Conservation (phyloP, 2,329 filamentous ascomycete genomes). For the Aspergillus fijiensis region DNA sequence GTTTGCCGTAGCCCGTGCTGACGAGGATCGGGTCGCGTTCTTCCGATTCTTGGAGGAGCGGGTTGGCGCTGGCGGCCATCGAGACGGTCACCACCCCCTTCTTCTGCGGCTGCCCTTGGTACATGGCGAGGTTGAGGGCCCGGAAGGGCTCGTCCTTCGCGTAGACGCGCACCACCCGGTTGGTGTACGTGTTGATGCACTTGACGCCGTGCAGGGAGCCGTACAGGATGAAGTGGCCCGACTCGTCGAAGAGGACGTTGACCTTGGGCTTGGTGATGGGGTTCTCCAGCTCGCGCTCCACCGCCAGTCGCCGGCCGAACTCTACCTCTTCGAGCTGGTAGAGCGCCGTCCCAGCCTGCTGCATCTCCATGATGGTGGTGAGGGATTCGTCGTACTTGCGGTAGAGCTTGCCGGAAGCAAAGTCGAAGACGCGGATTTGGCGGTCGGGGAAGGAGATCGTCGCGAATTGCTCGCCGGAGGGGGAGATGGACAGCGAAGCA, state of each 20-base stretch:
- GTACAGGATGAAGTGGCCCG: constrained; percentile 90
- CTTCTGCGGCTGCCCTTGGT: constrained; percentile 93
- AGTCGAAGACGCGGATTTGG: constrained; percentile 91
- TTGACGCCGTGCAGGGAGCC: constrained; percentile 91
- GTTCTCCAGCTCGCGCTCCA: constrained; percentile 82
- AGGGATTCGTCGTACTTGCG: constrained; percentile 95
- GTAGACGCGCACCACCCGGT: constrained; percentile 85
- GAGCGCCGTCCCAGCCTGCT: constrained; percentile 82
- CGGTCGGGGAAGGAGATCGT: constrained; percentile 90
- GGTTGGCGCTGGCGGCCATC: constrained; percentile 95
- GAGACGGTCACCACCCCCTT: constrained; percentile 91
- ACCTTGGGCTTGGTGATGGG: constrained; percentile 65
- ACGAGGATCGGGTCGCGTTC: constrained; percentile 85
- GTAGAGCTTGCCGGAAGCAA: constrained; percentile 80
- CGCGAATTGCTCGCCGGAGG: constrained; percentile 80
- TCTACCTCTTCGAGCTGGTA: constrained; percentile 86
- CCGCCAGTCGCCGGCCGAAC: constrained; percentile 81
- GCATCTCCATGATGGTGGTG: constrained; percentile 85
- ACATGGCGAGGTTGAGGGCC: constrained; percentile 77
- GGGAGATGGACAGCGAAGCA: constrained; percentile 78
- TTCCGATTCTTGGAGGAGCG: constrained; percentile 88
- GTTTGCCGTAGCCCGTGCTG: constrained; percentile 78
- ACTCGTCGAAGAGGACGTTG: constrained; percentile 94
- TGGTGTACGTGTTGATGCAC: constrained; percentile 93
- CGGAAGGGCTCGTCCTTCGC: constrained; percentile 87